A percentile compares a stretch with the other conserved stretches of the same genome.
Evolutionary conservation across 345 rosid species (phyloP).

Genomic region (Salix viminalis): DNA sequence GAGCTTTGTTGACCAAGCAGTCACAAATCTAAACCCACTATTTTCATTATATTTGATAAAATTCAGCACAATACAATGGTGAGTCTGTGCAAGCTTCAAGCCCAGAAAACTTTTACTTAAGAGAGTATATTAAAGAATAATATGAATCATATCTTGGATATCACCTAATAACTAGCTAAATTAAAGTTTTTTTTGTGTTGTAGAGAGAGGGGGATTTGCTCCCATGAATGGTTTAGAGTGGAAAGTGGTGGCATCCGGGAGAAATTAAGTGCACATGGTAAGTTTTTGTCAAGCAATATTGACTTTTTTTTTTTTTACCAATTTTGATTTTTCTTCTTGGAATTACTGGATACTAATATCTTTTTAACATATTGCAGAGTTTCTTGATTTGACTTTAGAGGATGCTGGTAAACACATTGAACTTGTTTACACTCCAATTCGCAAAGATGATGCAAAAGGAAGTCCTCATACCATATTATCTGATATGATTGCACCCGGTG

Average conservation of each 20-base stretch:
- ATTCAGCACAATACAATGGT: no score
- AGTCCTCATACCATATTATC: slow-evolving; percentile 58
- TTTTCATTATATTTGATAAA: no score
- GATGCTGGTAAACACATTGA: slow-evolving; percentile 75
- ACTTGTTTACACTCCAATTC: slow-evolving; percentile 77
- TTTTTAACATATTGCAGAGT: slow-evolving; percentile 44
- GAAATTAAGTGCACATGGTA: slow-evolving; percentile 62
- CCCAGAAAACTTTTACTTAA: no score
- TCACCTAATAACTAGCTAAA: neutral
- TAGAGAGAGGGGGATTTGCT: slow-evolving; percentile 82
- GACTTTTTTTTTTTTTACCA: neutral
- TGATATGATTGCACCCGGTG: slow-evolving; percentile 72
- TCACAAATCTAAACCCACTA: no score
- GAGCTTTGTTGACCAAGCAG: no score
- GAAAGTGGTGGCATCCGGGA: slow-evolving; percentile 61
- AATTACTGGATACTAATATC: neutral
- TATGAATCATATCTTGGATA: no score
- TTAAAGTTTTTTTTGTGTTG: slow-evolving; percentile 14
- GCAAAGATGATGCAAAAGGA: slow-evolving; percentile 81
- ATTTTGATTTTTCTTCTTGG: neutral
- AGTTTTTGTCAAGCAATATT: slow-evolving; percentile 10
- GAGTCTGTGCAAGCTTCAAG: no score
- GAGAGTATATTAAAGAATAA: no score
- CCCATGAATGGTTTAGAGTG: slow-evolving; percentile 80
- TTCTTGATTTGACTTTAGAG: slow-evolving; percentile 72